A percentile compares a stretch with the other conserved stretches of the same genome.
Evolutionary conservation across 305 asterid species (phyloP).

Genomic region (Euphrasia arctica): DNA sequence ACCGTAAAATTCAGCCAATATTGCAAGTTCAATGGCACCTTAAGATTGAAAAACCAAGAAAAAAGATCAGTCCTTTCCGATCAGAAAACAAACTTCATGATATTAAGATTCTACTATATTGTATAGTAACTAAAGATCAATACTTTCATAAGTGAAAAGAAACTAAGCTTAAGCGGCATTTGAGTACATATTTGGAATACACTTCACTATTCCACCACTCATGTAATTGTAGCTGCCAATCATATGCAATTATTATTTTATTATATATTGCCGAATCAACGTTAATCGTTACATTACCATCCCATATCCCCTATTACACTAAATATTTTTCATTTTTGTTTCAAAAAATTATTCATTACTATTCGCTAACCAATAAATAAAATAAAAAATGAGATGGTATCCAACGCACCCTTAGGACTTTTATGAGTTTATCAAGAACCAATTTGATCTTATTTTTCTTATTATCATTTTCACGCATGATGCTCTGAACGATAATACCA

Average conservation of each 20-base stretch:
- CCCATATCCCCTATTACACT: too few species aligned
- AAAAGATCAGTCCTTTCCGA: slow-evolving; percentile 15
- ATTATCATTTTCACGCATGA: slow-evolving; percentile 7
- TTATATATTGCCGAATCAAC: too few species aligned
- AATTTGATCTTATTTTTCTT: background rate
- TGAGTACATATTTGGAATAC: too few species aligned
- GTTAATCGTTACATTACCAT: too few species aligned
- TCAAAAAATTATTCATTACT: too few species aligned
- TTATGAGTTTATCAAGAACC: background rate
- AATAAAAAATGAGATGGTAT: too few species aligned
- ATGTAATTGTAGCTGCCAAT: too few species aligned
- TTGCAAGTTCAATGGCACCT: slow-evolving; percentile 97
- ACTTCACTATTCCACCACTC: too few species aligned
- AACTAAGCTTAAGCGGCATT: too few species aligned
- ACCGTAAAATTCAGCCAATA: slow-evolving; percentile 68
- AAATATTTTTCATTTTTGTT: too few species aligned
- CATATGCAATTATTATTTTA: too few species aligned
- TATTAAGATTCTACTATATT: background rate
- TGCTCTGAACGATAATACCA: slow-evolving; percentile 2
- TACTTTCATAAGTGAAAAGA: background rate
- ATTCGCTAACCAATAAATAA: too few species aligned
- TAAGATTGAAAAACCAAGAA: slow-evolving; percentile 23
- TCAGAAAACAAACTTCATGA: slow-evolving; percentile 16
- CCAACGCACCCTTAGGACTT: background rate
- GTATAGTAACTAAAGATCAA: background rate